Evolutionary conservation across 148 eudicot species (phyloP), one percentile per base, ranked within the genome.

Genomic region (Silene conica): DNA sequence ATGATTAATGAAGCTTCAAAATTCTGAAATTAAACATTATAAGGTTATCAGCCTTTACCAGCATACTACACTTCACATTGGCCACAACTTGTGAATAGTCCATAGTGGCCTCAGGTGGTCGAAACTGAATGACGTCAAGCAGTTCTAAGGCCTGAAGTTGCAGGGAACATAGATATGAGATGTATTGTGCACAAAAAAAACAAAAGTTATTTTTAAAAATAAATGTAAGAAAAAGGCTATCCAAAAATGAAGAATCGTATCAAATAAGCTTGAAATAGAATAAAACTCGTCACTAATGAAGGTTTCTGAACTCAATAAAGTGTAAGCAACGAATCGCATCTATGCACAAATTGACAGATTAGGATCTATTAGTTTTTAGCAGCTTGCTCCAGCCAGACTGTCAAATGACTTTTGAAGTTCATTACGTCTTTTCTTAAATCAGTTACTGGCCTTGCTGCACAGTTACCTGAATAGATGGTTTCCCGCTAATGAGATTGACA

Each of bases 31-130:
- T 28, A 67, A 60, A 6, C 54, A 15, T 21, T 16, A 48, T 21
- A n/a, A 48, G 45, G 11, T 54, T 43, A n/a, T 34, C 18, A 50
- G 69, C 46, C 50, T 83, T 78, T 90, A 95, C 99, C 93, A 92
- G 82, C 82, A 84, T 75, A 55, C 89, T 80, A 73, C 80, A 95
- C 72, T 87, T 92, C 64, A 69, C 75, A 81, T 83, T 90, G 55
- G 94, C 81, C 73, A 95, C 83, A 60, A 77, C 88, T 81, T n/a
- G n/a, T n/a, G n/a, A n/a, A n/a, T n/a, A n/a, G n/a, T n/a, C n/a
- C n/a, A n/a, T n/a, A n/a, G n/a, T 90, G 82, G n/a, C n/a, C n/a
- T n/a, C n/a, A n/a, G n/a, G n/a, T n/a, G n/a, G n/a, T n/a, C n/a
- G n/a, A n/a, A n/a, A n/a, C n/a, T n/a, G n/a, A n/a, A n/a, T n/a